A percentile compares a stretch with the other conserved stretches of the same genome.
Evolutionary conservation across 257 asterid species (phyloP).

Genomic region (Solanum piurae): DNA sequence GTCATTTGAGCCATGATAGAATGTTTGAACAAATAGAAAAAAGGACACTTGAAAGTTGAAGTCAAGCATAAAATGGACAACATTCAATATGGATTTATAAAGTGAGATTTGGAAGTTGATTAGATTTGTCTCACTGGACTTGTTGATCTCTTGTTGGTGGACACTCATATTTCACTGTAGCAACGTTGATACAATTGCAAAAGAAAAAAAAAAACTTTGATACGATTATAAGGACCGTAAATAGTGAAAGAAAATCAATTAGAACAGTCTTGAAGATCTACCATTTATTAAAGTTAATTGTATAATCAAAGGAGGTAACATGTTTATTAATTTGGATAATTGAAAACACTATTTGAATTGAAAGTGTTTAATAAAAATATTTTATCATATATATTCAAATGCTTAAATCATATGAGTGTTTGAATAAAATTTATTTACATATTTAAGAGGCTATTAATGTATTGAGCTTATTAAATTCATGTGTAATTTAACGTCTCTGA

Average conservation of each 20-base stretch:
- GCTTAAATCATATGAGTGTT: rapidly evolving
- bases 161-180: background rate
- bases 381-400: too few species aligned
- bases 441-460: background rate
- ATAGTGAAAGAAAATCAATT: background rate
- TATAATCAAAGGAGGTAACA: background rate
- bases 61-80: background rate
- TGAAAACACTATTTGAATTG: background rate
- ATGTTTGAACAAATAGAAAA: background rate
- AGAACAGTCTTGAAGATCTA: background rate
- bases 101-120: background rate
- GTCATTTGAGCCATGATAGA: background rate
- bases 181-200: background rate
- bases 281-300: too few species aligned
- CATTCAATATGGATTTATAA: background rate
- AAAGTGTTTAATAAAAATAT: too few species aligned
- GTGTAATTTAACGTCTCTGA: background rate
- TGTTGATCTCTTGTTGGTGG: background rate
- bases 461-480: background rate
- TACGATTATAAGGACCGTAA: background rate
- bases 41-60: background rate
- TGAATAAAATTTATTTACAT: too few species aligned
- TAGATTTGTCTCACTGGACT: background rate
- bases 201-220: background rate
- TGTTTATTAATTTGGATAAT: too few species aligned